phyloP scores from a whole-genome alignment of 352 stramenopile genomes.

The Globisporangium carolinianum region DNA sequence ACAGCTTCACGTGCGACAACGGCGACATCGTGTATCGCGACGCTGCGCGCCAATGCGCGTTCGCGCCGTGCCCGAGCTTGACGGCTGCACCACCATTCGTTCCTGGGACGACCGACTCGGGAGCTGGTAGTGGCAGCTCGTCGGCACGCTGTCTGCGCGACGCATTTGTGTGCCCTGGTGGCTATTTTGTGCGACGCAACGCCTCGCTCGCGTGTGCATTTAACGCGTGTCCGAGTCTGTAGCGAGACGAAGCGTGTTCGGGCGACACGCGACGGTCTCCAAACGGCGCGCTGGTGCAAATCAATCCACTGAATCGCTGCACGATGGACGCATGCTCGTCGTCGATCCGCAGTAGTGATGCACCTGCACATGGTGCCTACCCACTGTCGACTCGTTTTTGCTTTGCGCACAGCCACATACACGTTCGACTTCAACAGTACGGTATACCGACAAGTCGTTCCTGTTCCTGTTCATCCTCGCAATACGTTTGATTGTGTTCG shows the following conservation, averaged over 20 bases:
- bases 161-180: constrained; percentile 6
- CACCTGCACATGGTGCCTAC: too few relatives aligned
- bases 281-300: neutral
- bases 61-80: constrained; percentile 1
- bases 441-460: too few relatives aligned
- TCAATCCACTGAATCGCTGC: constrained; percentile 4
- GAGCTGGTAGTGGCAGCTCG: neutral
- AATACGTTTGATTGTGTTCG: too few relatives aligned
- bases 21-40: constrained; percentile 10
- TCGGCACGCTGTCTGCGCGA: neutral
- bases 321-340: constrained; percentile 1
- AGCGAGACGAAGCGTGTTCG: neutral
- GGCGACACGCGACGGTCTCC: neutral
- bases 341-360: neutral
- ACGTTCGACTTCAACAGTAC: too few relatives aligned
- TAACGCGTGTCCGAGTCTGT: constrained; percentile 2
- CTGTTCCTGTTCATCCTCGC: too few relatives aligned
- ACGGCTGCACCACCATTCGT: neutral
- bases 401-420: too few relatives aligned
- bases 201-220: constrained; percentile 1
- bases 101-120: neutral
- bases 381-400: too few relatives aligned
- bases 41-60: neutral
- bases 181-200: constrained; percentile 10
- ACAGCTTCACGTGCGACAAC: constrained; percentile 6